phyloP scores from a whole-genome alignment of 768 basidiomycete species.

The Mycena latifolia region DNA sequence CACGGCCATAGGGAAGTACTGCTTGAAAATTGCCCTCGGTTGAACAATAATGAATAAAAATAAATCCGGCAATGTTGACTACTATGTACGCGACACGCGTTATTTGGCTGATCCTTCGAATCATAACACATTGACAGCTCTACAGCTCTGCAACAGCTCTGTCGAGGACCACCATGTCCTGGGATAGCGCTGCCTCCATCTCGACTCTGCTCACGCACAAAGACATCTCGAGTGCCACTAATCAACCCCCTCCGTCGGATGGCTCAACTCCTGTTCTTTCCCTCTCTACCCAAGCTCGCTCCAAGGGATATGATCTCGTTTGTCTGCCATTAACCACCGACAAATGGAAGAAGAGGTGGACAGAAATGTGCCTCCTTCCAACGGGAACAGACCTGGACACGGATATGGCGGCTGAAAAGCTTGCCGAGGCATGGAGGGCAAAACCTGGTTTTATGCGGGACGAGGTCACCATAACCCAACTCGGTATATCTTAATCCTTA shows the following conservation, averaged over 20 bases:
- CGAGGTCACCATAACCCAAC: slow-evolving; percentile 90
- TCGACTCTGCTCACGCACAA: slow-evolving; percentile 53
- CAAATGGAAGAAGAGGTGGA: slow-evolving; percentile 91
- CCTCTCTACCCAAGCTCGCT: slow-evolving; percentile 62
- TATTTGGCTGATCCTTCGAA: neutral
- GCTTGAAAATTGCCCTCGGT: no score
- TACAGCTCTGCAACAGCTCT: neutral
- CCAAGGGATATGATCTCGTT: slow-evolving; percentile 80
- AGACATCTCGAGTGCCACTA: slow-evolving; percentile 52
- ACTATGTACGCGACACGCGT: slow-evolving; percentile 10
- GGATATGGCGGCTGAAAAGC: slow-evolving; percentile 61
- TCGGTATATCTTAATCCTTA: slow-evolving; percentile 69
- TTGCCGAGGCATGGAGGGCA: slow-evolving; percentile 90
- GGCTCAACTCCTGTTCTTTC: slow-evolving; percentile 60
- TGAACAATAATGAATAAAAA: no score
- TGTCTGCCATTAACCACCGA: slow-evolving; percentile 92
- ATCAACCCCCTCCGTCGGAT: slow-evolving; percentile 14
- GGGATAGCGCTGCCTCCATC: slow-evolving; percentile 53
- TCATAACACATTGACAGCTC: neutral
- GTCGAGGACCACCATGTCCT: slow-evolving; percentile 43
- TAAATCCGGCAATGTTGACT: neutral
- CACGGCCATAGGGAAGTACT: no score
- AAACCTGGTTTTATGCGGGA: slow-evolving; percentile 82
- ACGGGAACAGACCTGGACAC: slow-evolving; percentile 54
- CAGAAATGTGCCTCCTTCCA: slow-evolving; percentile 85